phyloP scores from a whole-genome alignment of 495 filamentous ascomycete genomes.

The Diplogelasinospora grovesii region DNA sequence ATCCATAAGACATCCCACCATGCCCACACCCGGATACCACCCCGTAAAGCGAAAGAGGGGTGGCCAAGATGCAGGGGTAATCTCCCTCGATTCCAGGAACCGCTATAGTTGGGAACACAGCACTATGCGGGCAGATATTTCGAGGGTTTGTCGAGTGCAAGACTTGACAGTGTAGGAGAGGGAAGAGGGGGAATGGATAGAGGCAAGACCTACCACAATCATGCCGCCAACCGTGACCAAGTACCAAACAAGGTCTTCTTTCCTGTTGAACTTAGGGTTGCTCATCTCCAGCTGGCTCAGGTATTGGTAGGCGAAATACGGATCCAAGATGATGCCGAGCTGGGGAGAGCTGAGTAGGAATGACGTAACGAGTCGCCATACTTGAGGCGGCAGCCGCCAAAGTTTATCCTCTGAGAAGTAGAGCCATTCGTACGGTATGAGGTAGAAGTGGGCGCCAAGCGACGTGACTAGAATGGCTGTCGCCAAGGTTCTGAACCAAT shows the following conservation, averaged over 20 bases:
- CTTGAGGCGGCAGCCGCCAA: conserved; percentile 55
- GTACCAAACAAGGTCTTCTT: conserved; percentile 45
- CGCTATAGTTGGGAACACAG: conserved; percentile 65
- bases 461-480: conserved; percentile 60
- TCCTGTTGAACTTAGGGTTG: conserved; percentile 35
- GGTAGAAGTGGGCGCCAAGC: conserved; percentile 50
- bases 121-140: conserved; percentile 94
- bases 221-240: conserved; percentile 35
- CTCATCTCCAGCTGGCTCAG: conserved; percentile 36
- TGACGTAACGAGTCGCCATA: conserved; percentile 52
- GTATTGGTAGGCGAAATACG: conserved; percentile 58
- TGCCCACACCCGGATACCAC: conserved; percentile 69
- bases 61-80: conserved; percentile 71
- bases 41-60: conserved; percentile 73
- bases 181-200: conserved; percentile 3
- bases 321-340: conserved; percentile 67
- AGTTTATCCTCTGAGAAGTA: conserved; percentile 52
- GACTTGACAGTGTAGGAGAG: neutral
- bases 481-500: conserved; percentile 56
- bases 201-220: conserved; percentile 41
- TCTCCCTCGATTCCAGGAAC: conserved; percentile 99
- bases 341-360: conserved; percentile 65
- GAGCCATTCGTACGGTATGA: conserved; percentile 49
- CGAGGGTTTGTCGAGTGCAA: conserved; percentile 48
- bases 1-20: conserved; percentile 90